Evolutionary conservation across 305 asterid genomes (phyloP), one percentile per base, ranked within the genome.

Genomic region (Solanum hybrid): DNA sequence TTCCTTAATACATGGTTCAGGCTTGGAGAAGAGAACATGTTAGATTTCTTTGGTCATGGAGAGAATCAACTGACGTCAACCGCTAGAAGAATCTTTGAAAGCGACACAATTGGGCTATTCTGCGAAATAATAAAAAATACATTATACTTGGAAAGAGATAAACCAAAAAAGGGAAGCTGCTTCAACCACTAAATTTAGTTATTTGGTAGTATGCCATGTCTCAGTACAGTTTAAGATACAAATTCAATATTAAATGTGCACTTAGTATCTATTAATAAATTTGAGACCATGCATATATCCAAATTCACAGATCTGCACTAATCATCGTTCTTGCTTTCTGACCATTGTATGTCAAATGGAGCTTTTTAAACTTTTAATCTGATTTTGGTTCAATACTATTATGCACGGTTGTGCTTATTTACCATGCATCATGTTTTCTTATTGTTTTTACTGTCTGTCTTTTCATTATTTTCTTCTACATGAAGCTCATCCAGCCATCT

Each of bases 401-500:
- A 51, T 51, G 31, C 51, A 85, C 1, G 41, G 78, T 32, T 82
- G 72, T 39, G 70, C 14, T 15, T 8, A 39, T 82, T 38, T 82
- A 26, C 81, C 81, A 14, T 87, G 6, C 34, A 26, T 9, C 65
- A 12, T 61, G 57, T 14, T 70, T 57, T 87, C 61, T 68, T 17
- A 26, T 22, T 5, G 22, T 36, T 31, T 20, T 36, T 36, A 22
- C 3, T 12, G 41, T 33, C 27, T 5, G 27, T 87, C 61, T 26
- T 87, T 37, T 32, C 31, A 24, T 37, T 36, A 26, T 24, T 38
- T 88, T 20, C 13, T 76, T 5, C 41, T 38, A 68, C 76, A 76
- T 38, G 88, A 85, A 90, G 80, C 79, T 90, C 45, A 87, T 90
- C 88, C 31, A 31, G 72, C 72, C 26, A 9, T 73, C 91, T 88